These are phyloP conservation scores for Phyllosticta citriasiana DNA, from an alignment of 2,329 filamentous ascomycete genomes.

Conservation along the genomic window DNA sequence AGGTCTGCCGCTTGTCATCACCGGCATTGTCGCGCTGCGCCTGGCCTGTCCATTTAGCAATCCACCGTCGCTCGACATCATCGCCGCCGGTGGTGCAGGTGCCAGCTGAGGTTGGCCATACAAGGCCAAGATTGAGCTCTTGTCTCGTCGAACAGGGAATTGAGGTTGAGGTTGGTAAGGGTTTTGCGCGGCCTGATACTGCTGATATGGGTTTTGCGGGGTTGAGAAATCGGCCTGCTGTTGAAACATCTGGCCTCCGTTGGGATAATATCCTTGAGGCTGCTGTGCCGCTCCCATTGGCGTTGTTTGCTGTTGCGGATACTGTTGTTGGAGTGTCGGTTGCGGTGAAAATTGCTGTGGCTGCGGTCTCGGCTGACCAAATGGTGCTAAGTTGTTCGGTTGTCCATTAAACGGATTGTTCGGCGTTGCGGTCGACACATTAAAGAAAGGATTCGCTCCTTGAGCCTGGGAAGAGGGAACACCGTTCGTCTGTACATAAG, in stretches of 20 bases:
- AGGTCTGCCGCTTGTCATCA: constrained; percentile 8
- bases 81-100: constrained; percentile 30
- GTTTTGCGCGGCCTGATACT: constrained; percentile 23
- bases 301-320: constrained; percentile 17
- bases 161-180: constrained; percentile 26
- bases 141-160: constrained; percentile 46
- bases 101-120: constrained; percentile 54
- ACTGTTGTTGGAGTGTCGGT: constrained; percentile 11
- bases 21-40: constrained; percentile 30
- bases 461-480: constrained; percentile 23
- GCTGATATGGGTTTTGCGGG: constrained; percentile 10
- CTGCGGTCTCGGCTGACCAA: constrained; percentile 31
- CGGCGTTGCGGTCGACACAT: constrained; percentile 19
- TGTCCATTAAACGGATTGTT: constrained; percentile 30
- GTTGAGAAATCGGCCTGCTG: constrained; percentile 10
- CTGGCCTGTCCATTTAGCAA: constrained; percentile 20
- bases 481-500: constrained; percentile 22
- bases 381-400: constrained; percentile 14
- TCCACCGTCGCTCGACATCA: constrained; percentile 18
- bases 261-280: constrained; percentile 6
- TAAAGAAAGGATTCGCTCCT: constrained; percentile 34
- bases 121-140: constrained; percentile 64
- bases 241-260: constrained; percentile 3
- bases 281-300: constrained; percentile 15
- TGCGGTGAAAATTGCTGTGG: constrained; percentile 15